Evolutionary conservation across 1,284 basidiomycete species (phyloP), one percentile per base, ranked within the genome.

Genomic region (Hortiboletus rubellus): DNA sequence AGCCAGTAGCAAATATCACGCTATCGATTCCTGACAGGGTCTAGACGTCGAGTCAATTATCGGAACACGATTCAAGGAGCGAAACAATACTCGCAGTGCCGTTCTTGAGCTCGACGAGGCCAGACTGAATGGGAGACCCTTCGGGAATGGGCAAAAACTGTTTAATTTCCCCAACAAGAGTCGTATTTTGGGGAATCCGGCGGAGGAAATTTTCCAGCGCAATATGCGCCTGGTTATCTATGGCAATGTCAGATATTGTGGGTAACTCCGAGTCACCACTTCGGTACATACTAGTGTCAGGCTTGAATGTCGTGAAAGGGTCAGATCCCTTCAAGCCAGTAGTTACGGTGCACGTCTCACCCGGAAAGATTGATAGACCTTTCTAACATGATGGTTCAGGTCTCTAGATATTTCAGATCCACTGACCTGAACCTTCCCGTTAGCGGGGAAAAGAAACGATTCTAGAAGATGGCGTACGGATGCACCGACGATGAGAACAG

Each of bases 401-500:
- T 64, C 61, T n/a, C 50, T 66, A 3, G 62, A 58, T 54, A 64
- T 64, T 34, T 62, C 55, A 18, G 46, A 27, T 6, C 63, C 64
- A 34, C 62, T 64, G 1, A 4, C 8, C 63, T 64, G 24, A 0
- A 44, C 3, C 9, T 4, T 11, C n/a, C 15, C 10, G 8, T 65
- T 17, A 65, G 22, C 17, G 7, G 0, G 15, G 15, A 24, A 37
- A 10, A 3, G 37, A 38, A 9, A 41, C 1, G 1, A 15, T 17
- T 9, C 1, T 2, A 33, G 2, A 11, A 2, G 11, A 9, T 12
- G 18, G 3, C 60, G 5, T 50, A 65, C 65, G 5, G 62, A 45
- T 46, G 76, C 76, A 17, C 81, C 81, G 34, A 83, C 70, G 46
- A 83, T 69, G 5, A 83, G 70, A 0, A 83, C 76, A 3, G 72